Evolutionary conservation across 2,329 filamentous ascomycete genomes (phyloP).

Genomic region (Rachicladosporium sp.): DNA sequence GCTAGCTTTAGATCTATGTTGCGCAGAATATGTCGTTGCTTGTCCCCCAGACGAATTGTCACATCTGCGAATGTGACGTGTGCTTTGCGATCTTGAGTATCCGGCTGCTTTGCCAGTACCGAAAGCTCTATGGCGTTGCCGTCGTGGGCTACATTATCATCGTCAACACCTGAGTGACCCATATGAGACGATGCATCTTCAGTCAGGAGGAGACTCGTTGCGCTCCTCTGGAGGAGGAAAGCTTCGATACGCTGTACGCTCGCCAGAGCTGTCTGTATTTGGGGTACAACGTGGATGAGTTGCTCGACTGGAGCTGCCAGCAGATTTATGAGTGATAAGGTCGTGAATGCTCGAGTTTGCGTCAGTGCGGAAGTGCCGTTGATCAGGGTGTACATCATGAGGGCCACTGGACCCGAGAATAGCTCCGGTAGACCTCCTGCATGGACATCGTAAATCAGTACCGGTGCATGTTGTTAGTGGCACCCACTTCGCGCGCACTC

Average conservation of each 20-base stretch:
- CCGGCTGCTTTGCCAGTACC: too few relatives aligned
- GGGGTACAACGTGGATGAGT: constrained; percentile 11
- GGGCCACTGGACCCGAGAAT: constrained; percentile 8
- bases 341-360: constrained; percentile 9
- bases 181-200: too few relatives aligned
- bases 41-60: constrained; percentile 7
- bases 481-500: too few relatives aligned
- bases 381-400: constrained; percentile 8
- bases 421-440: constrained; percentile 2
- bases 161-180: too few relatives aligned
- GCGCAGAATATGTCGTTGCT: constrained; percentile 1
- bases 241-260: constrained; percentile 11
- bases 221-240: constrained; percentile 7
- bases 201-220: constrained; percentile 9
- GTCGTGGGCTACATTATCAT: too few relatives aligned
- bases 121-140: too few relatives aligned
- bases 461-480: too few relatives aligned
- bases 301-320: constrained; percentile 7
- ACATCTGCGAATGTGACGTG: background rate
- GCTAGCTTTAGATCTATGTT: constrained; percentile 6
- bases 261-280: constrained; percentile 9
- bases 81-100: too few relatives aligned
- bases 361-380: constrained; percentile 6
- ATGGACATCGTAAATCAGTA: too few relatives aligned
- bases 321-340: constrained; percentile 9